Evolutionary conservation across 805 yeast genomes (phyloP).

Genomic region (Candida lessepsii): DNA sequence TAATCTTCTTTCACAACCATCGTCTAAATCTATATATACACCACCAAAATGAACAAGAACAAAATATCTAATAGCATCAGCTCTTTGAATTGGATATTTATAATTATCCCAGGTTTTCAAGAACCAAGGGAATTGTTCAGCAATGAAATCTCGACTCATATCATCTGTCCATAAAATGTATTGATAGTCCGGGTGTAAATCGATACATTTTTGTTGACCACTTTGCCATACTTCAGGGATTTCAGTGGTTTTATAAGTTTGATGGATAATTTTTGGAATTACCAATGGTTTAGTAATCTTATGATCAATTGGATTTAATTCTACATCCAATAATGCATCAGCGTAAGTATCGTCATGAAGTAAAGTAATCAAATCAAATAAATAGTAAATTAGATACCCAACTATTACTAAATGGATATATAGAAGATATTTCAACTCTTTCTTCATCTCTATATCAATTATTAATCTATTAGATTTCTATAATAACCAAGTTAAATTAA

Average conservation of each 20-base stretch:
- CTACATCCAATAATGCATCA: conserved; percentile 62
- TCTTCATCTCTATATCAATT: conserved; percentile 51
- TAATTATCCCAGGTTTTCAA: conserved; percentile 73
- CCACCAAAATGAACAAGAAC: conserved; percentile 85
- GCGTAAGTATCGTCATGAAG: conserved; percentile 68
- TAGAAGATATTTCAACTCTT: conserved; percentile 60
- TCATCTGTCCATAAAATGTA: conserved; percentile 91
- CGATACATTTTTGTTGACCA: conserved; percentile 74
- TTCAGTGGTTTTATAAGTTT: conserved; percentile 77
- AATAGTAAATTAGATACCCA: conserved; percentile 54
- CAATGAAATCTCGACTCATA: conserved; percentile 73
- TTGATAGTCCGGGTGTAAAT: conserved; percentile 82
- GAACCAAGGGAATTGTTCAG: conserved; percentile 84
- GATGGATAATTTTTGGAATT: conserved; percentile 90
- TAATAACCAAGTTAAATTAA: not conserved
- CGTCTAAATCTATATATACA: conserved; percentile 85
- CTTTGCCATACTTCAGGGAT: conserved; percentile 80
- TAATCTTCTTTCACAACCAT: conserved; percentile 74
- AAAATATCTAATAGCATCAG: conserved; percentile 88
- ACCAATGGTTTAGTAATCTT: conserved; percentile 46
- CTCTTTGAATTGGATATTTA: conserved; percentile 80
- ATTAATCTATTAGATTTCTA: not conserved
- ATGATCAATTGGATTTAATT: conserved; percentile 55
- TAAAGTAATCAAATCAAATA: conserved; percentile 70
- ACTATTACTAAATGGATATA: conserved; percentile 58